Percentiles rank a stretch among this genome's conserved stretches.
Conservation (phyloP, 805 yeast species). For the Scheffersomyces lignosus region DNA sequence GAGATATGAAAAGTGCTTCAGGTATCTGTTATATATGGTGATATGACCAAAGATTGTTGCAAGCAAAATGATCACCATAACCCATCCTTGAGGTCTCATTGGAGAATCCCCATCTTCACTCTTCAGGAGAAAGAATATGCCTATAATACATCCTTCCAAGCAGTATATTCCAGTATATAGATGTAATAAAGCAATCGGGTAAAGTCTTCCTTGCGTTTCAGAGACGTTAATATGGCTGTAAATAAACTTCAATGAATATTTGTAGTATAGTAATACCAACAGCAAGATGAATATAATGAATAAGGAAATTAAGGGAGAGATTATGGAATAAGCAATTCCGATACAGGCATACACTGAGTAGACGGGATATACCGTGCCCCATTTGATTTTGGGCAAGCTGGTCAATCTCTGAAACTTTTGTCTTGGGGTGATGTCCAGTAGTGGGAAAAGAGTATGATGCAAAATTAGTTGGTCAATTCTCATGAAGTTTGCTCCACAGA, state of each 20-base stretch:
- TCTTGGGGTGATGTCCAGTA: slow-evolving; percentile 62
- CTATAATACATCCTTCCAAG: slow-evolving; percentile 74
- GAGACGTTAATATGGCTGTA: slow-evolving; percentile 51
- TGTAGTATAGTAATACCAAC: slow-evolving; percentile 62
- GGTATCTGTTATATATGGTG: slow-evolving; percentile 45
- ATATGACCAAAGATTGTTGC: slow-evolving; percentile 60
- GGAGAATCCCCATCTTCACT: slow-evolving; percentile 45
- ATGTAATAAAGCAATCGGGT: slow-evolving; percentile 74
- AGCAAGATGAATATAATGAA: slow-evolving; percentile 57
- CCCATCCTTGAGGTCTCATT: slow-evolving; percentile 48
- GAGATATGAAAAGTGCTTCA: slow-evolving; percentile 26
- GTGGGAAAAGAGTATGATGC: slow-evolving; percentile 31
- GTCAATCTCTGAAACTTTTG: slow-evolving; percentile 47
- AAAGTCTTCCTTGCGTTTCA: slow-evolving; percentile 69
- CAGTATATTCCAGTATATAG: slow-evolving; percentile 81
- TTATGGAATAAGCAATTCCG: slow-evolving; percentile 73
- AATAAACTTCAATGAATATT: slow-evolving; percentile 63
- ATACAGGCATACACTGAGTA: slow-evolving; percentile 77
- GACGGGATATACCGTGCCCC: slow-evolving; percentile 81
- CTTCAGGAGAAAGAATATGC: slow-evolving; percentile 65
- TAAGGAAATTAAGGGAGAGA: slow-evolving; percentile 74
- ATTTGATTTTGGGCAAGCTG: slow-evolving; percentile 48
- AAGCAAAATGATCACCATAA: slow-evolving; percentile 52
- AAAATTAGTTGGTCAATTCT: slow-evolving; percentile 54
- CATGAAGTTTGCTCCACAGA: slow-evolving; percentile 70